Conservation (phyloP, 2,329 filamentous ascomycete species). For the Dendryphion nanum region DNA sequence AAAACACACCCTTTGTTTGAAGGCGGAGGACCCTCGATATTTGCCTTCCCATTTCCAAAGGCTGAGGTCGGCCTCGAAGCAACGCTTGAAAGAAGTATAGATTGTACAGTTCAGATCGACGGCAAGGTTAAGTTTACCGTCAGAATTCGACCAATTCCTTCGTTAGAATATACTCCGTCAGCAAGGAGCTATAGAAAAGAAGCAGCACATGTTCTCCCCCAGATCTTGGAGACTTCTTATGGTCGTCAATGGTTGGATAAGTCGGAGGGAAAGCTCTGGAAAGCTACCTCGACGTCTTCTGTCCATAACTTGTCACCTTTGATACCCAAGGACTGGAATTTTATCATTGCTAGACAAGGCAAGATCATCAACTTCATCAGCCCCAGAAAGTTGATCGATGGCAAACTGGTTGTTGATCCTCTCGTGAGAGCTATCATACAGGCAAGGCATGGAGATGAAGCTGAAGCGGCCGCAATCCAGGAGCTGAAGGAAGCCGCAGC, state of each 20-base stretch:
- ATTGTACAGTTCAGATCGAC: constrained; percentile 73
- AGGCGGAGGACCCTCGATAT: constrained; percentile 28
- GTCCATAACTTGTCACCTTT: constrained; percentile 2
- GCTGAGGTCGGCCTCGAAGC: constrained; percentile 49
- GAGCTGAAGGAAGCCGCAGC: neutral
- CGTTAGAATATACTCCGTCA: neutral
- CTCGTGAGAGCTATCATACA: neutral
- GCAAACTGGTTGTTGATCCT: neutral
- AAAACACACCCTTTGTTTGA: constrained; percentile 7
- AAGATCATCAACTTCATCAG: constrained; percentile 61
- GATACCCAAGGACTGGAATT: constrained; percentile 43
- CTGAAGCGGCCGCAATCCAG: neutral
- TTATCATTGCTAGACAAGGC: constrained; percentile 66
- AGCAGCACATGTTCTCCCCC: constrained; percentile 47
- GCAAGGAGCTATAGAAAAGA: neutral
- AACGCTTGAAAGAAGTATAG: constrained; percentile 52
- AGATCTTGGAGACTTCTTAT: constrained; percentile 61
- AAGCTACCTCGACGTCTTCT: constrained; percentile 9
- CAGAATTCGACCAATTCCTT: constrained; percentile 57
- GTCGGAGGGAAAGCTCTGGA: constrained; percentile 44
- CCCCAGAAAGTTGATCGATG: too few relatives aligned
- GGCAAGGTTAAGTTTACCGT: constrained; percentile 71
- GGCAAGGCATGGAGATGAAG: neutral
- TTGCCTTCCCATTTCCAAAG: constrained; percentile 56
- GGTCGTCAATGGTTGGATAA: constrained; percentile 55